Evolutionary conservation across 345 rosid species (phyloP), one percentile per base, ranked within the genome.

Genomic region (Populus simonii): DNA sequence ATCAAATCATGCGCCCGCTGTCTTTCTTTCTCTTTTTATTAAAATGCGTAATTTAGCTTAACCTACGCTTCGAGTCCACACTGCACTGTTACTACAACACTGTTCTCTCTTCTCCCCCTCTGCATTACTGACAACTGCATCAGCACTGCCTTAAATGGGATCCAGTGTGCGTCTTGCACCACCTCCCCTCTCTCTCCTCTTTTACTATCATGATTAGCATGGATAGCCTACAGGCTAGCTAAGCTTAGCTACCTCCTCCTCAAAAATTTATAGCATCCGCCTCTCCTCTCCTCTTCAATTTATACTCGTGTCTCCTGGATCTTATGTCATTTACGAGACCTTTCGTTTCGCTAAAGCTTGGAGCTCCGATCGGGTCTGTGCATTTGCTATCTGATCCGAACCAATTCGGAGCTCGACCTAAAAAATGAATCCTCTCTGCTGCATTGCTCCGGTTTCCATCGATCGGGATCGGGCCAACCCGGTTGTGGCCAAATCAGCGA

Each of bases 401-500:
- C 47, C 33, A 10, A 4, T 1, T 75, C 74, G 84, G 84, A 67
- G 45, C 80, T 66, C 13, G 33, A 5, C 43, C 18, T 8, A 45
- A 23, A 8, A 49, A 8, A 92, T 94, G 98, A 96, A 96, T 87
- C 99, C 99, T 67, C 92, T 96, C 67, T 96, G 99, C 92, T 96
- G 99, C 98, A 96, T 96, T 96, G 98, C 99, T 86, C 99, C 98
- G 59, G 97, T 96, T 65, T 94, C 98, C 71, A 83, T 94, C 87
- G 97, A 94, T 82, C 94, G 90, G 78, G 99, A 93, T 85, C 92
- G 91, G 23, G 73, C 85, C 33, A 88, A 87, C 69, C 91, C 96
- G 1, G 92, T 83, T 11, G 92, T 78, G 5, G 83, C 89, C 8
- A 93, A 86, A 88, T 86, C 97, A 4, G 76, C 80, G 10, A 18